Conservation (phyloP, 257 asterid species). For the Gentiana straminea region DNA sequence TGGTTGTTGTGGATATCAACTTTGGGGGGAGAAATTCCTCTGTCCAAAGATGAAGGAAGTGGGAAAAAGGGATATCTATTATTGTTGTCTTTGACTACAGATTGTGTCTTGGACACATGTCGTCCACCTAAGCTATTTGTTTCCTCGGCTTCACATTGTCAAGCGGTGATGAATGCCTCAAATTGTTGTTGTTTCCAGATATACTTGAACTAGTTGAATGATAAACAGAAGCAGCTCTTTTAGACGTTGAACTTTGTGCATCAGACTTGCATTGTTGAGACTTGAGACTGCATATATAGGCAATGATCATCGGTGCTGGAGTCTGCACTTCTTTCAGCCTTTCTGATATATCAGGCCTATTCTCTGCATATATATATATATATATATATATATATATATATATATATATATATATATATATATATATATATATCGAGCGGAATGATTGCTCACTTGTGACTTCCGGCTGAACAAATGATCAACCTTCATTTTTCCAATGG, state of each 20-base stretch:
- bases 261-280: slow-evolving; percentile 68
- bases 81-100: slow-evolving; percentile 33
- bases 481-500: slow-evolving; percentile 34
- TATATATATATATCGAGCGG: slow-evolving; percentile 46
- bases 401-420: too few relatives aligned
- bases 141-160: slow-evolving; percentile 51
- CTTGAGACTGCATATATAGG: slow-evolving; percentile 66
- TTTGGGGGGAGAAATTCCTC: slow-evolving; percentile 35
- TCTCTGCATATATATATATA: slow-evolving; percentile 41
- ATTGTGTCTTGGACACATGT: slow-evolving; percentile 29
- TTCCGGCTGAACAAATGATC: slow-evolving; percentile 43
- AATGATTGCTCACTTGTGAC: slow-evolving; percentile 46
- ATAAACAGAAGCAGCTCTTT: slow-evolving; percentile 27
- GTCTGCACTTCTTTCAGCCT: slow-evolving; percentile 45
- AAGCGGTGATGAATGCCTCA: slow-evolving; percentile 84
- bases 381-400: too few relatives aligned
- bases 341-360: slow-evolving; percentile 49
- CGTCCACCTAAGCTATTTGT: slow-evolving; percentile 21
- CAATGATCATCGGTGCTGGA: slow-evolving; percentile 36
- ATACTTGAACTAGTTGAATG: slow-evolving; percentile 23
- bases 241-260: slow-evolving; percentile 49
- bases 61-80: slow-evolving; percentile 47
- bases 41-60: slow-evolving; percentile 59
- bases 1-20: slow-evolving; percentile 37
- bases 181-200: slow-evolving; percentile 34